A percentile compares a stretch with the other conserved stretches of the same genome.
Evolutionary conservation across 2,329 filamentous ascomycete species (phyloP).

Genomic region (Penicillium sp.): DNA sequence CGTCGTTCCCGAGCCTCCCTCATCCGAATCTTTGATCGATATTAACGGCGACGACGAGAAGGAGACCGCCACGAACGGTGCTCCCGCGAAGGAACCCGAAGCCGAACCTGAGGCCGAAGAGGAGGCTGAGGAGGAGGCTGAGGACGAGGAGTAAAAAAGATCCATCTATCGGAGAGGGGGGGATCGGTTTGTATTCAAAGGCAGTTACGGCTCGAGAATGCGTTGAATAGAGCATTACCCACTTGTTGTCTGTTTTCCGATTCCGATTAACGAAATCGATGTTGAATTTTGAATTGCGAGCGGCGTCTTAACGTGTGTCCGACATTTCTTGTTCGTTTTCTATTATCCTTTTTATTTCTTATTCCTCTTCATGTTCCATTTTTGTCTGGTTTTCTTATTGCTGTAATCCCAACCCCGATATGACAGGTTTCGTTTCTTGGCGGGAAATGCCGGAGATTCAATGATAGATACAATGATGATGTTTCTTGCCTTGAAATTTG

Average conservation of each 20-base stretch:
- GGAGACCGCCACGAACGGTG: conserved; percentile 40
- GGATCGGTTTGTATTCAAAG: conserved; percentile 24
- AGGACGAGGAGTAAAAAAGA: conserved; percentile 28
- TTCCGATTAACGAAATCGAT: conserved; percentile 11
- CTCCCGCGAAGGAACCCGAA: conserved; percentile 36
- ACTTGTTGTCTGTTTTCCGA: conserved; percentile 22
- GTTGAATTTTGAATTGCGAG: conserved; percentile 30
- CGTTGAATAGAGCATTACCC: conserved; percentile 30
- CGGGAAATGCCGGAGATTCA: conserved; percentile 17
- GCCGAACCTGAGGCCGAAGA: conserved; percentile 21
- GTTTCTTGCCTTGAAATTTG: conserved; percentile 2
- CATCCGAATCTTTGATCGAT: conserved; percentile 48
- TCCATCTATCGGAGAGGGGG: conserved; percentile 1
- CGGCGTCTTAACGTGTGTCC: conserved; percentile 36
- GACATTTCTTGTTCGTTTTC: conserved; percentile 22
- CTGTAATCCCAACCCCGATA: conserved; percentile 28
- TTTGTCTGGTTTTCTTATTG: conserved; percentile 17
- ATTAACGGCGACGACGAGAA: conserved; percentile 40
- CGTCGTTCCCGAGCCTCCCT: conserved; percentile 47
- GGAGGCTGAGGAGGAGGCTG: conserved; percentile 22
- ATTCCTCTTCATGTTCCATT: background rate
- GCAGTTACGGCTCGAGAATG: conserved; percentile 15
- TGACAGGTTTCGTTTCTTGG: conserved; percentile 20
- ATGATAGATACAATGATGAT: conserved; percentile 28
- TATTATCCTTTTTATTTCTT: background rate